Evolutionary conservation across 2,329 filamentous ascomycete genomes (phyloP), one percentile per base, ranked within the genome.

Genomic region (Aplosporella prunicola): DNA sequence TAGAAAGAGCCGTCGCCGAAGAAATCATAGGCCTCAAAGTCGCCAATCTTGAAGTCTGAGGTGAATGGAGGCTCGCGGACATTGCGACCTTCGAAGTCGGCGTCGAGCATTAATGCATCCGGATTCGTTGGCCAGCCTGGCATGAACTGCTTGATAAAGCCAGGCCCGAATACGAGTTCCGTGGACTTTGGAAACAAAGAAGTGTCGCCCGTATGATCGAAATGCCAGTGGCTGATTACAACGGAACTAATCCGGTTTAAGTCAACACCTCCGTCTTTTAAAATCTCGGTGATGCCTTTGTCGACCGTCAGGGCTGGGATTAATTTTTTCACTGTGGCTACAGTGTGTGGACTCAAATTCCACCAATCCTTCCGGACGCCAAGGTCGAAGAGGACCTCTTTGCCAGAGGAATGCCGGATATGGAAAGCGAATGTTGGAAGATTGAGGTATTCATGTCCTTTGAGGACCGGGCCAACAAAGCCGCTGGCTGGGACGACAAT

Each of bases 1-100:
- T 74, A 75, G 45, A 78, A 72, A 15, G 58, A 65, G 0, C 71
- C 72, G 47, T 77, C 72, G 3, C 64, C 64, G 39, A 75, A 76
- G 47, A 66, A 75, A 48, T 77, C 72, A 15, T 59, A 54, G 3
- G 68, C 68, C 24, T 57, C 48, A 46, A 69, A 71, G 8, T 60
- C 49, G 2, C 66, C 68, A 17, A 71, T 64, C 41, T 62, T 42
- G 9, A 46, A 35, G 11, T 28, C 23, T 8, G 41, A 13, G 17
- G 35, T 26, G 15, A 38, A 38, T 15, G 4, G n/a, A 8, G 42
- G 26, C 31, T 45, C 44, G 10, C 40, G 31, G 10, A 45, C 23
- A n/a, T 38, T 34, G 3, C 44, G 32, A 7, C 43, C 41, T 11
- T 30, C 35, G 23, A 39, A 45, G 22, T 43, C 44, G 13, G 35